These are phyloP conservation scores for Drechmeria coniospora DNA, from an alignment of 2,329 filamentous ascomycete species.

Conservation along the genomic window DNA sequence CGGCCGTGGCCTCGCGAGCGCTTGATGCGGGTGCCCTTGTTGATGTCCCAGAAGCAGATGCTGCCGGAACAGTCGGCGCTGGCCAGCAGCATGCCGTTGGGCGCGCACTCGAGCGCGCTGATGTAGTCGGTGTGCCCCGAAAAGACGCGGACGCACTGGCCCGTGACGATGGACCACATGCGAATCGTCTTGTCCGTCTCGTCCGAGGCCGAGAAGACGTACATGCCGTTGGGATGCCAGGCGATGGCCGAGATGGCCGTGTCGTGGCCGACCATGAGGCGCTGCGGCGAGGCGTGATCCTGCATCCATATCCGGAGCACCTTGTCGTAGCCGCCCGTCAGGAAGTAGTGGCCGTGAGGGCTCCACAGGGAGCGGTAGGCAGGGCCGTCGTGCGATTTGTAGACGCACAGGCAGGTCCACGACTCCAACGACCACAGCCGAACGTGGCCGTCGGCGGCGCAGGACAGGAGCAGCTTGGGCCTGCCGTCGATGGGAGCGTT, in stretches of 20 bases:
- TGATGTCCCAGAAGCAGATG: slow-evolving; percentile 88
- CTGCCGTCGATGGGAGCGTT: slow-evolving; percentile 31
- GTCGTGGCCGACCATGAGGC: slow-evolving; percentile 84
- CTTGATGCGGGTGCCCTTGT: slow-evolving; percentile 75
- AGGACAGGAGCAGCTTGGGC: slow-evolving; percentile 70
- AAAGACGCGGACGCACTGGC: slow-evolving; percentile 78
- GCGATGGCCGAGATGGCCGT: slow-evolving; percentile 80
- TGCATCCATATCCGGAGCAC: slow-evolving; percentile 85
- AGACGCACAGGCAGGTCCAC: slow-evolving; percentile 85
- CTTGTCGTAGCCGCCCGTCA: slow-evolving; percentile 75
- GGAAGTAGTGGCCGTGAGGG: slow-evolving; percentile 90
- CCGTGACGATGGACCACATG: slow-evolving; percentile 91
- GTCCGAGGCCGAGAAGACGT: slow-evolving; percentile 82
- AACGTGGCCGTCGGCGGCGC: slow-evolving; percentile 73
- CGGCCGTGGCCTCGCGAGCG: slow-evolving; percentile 87
- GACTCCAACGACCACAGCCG: slow-evolving; percentile 86
- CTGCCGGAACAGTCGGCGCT: slow-evolving; percentile 78
- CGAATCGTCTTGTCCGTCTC: slow-evolving; percentile 78
- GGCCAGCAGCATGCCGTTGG: slow-evolving; percentile 79
- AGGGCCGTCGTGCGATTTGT: slow-evolving; percentile 82
- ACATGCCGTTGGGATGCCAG: slow-evolving; percentile 90
- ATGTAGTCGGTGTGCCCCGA: slow-evolving; percentile 82
- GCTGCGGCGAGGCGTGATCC: slow-evolving; percentile 77
- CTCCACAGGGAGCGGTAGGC: slow-evolving; percentile 83
- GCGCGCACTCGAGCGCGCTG: slow-evolving; percentile 69